Evolutionary conservation across 2,329 filamentous ascomycete species (phyloP).

Genomic region (Metarhizium rileyi): DNA sequence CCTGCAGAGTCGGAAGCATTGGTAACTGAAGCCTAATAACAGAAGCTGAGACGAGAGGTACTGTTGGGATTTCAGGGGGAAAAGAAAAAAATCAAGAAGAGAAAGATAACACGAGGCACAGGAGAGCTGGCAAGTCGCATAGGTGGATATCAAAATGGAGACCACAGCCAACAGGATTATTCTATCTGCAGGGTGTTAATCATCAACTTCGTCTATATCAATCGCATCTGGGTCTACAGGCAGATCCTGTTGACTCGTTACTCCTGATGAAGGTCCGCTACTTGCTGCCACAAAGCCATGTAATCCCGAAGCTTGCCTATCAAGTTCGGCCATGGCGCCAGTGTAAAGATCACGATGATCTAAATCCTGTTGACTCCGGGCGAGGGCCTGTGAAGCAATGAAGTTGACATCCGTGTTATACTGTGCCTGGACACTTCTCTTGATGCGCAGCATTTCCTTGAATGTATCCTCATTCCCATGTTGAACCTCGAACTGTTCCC

Average conservation of each 20-base stretch:
- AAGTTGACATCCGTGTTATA: slow-evolving; percentile 99
- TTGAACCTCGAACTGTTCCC: slow-evolving; percentile 94
- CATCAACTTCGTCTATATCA: slow-evolving; percentile 64
- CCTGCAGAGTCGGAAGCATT: no score
- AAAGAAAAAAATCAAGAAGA: not conserved
- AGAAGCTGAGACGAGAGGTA: no score
- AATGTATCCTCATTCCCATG: slow-evolving; percentile 99
- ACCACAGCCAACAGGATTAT: not conserved
- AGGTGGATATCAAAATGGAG: not conserved
- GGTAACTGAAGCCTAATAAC: no score
- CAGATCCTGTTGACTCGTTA: slow-evolving; percentile 23
- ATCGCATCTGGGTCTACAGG: slow-evolving; percentile 77
- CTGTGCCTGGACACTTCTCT: slow-evolving; percentile 91
- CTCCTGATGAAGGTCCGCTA: slow-evolving; percentile 53
- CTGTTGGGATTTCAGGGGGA: not conserved
- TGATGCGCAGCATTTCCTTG: slow-evolving; percentile 98
- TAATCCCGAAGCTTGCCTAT: slow-evolving; percentile 79
- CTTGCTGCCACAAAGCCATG: slow-evolving; percentile 86
- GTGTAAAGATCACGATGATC: slow-evolving; percentile 36
- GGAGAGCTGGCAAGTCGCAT: not conserved
- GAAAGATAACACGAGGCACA: not conserved
- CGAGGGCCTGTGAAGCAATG: slow-evolving; percentile 90
- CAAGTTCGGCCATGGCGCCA: slow-evolving; percentile 84
- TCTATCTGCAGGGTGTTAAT: slow-evolving; percentile 26
- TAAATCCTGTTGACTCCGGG: slow-evolving; percentile 61